A percentile compares a stretch with the other conserved stretches of the same genome.
phyloP scores from a whole-genome alignment of 164 flowering plant genomes.

The Houttuynia cordata region DNA sequence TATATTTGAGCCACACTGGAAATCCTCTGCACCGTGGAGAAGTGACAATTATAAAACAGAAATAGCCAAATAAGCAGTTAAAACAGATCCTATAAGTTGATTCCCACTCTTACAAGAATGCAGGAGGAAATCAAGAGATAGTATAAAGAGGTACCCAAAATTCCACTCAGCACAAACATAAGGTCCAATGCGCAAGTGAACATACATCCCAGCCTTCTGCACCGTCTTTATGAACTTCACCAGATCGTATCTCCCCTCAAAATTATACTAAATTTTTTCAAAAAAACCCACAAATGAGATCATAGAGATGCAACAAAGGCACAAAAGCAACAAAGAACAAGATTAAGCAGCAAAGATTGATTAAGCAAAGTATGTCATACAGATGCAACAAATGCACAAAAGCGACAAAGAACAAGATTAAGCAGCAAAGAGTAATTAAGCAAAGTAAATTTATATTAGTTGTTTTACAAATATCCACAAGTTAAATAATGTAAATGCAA shows the following conservation, averaged over 20 bases:
- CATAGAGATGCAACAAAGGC: not conserved
- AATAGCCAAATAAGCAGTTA: too few species aligned
- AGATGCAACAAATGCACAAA: not conserved
- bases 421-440: not conserved
- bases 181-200: constrained; percentile 76
- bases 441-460: too few species aligned
- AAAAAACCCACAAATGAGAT: not conserved
- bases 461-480: too few species aligned
- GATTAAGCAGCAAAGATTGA: not conserved
- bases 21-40: constrained; percentile 44
- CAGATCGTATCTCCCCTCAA: constrained; percentile 61
- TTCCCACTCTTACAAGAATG: not conserved
- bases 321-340: not conserved
- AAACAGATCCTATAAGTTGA: too few species aligned
- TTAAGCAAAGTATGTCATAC: not conserved
- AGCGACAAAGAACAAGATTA: not conserved
- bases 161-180: constrained; percentile 93
- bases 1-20: constrained; percentile 89
- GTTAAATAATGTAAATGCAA: too few species aligned
- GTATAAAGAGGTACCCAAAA: constrained; percentile 44
- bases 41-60: not conserved
- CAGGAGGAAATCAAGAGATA: not conserved
- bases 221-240: constrained; percentile 59
- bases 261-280: constrained; percentile 41
- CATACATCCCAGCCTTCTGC: constrained; percentile 62